phyloP scores from a whole-genome alignment of 305 asterid genomes.

The Fraxinus nigra region DNA sequence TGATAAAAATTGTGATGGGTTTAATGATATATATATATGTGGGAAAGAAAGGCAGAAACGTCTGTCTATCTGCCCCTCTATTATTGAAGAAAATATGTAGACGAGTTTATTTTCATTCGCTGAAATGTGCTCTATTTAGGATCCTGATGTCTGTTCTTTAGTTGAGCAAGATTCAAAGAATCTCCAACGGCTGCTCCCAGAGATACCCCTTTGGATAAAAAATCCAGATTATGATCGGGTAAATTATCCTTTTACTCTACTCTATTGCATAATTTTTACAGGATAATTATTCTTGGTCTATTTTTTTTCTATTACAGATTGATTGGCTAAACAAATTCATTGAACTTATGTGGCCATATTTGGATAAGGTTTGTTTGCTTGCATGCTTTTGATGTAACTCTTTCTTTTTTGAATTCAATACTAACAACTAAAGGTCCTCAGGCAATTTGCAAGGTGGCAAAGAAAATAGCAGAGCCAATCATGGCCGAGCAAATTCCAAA shows the following conservation, averaged over 20 bases:
- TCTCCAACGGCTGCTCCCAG: conserved; percentile 64
- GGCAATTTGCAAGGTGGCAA: conserved; percentile 83
- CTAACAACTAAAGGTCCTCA: conserved; percentile 33
- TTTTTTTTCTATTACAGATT: conserved; percentile 47
- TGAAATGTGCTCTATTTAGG: conserved; percentile 39
- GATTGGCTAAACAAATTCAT: conserved; percentile 97
- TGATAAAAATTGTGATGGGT: not conserved
- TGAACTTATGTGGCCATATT: conserved; percentile 90
- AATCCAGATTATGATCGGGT: conserved; percentile 96
- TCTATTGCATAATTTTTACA: not conserved
- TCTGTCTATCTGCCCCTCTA: not conserved
- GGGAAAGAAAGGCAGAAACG: not conserved
- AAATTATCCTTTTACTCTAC: conserved; percentile 25
- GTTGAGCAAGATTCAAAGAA: conserved; percentile 61
- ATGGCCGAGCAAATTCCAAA: conserved; percentile 87
- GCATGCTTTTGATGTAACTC: conserved; percentile 6
- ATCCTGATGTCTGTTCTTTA: conserved; percentile 73
- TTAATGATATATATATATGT: not conserved
- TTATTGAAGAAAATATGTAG: not conserved
- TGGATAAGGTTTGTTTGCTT: conserved; percentile 66
- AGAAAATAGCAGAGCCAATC: conserved; percentile 74
- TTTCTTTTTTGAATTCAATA: conserved; percentile 8
- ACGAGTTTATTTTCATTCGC: not conserved
- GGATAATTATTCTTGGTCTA: not conserved
- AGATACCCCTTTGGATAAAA: conserved; percentile 89